A percentile compares a stretch with the other conserved stretches of the same genome.
These are phyloP conservation scores for Agarophyton chilense DNA, from an alignment of 23 red algal species.

Conservation along the genomic window DNA sequence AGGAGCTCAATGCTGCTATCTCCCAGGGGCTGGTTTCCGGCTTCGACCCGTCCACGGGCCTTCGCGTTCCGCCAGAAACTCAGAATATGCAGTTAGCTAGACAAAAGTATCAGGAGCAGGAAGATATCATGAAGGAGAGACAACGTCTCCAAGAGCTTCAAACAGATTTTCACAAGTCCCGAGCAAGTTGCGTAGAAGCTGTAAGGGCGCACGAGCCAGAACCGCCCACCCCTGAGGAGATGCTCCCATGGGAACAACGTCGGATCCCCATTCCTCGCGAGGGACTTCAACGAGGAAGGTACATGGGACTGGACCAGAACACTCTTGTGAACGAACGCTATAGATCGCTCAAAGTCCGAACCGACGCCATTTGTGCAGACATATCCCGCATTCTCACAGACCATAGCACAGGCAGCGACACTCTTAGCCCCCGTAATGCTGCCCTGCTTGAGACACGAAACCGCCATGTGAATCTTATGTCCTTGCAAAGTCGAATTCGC, in stretches of 20 bases:
- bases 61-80: slow-evolving; percentile 37
- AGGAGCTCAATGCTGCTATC: slow-evolving; percentile 64
- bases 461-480: slow-evolving; percentile 61
- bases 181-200: slow-evolving; percentile 14
- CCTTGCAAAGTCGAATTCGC: slow-evolving; percentile 71
- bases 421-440: slow-evolving; percentile 30
- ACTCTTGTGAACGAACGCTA: slow-evolving; percentile 32
- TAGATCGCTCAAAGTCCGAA: slow-evolving; percentile 43
- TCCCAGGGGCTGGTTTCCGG: slow-evolving; percentile 71
- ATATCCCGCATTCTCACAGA: slow-evolving; percentile 10
- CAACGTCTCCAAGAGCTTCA: slow-evolving; percentile 36
- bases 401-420: slow-evolving; percentile 11
- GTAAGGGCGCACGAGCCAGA: slow-evolving; percentile 26
- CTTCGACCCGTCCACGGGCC: slow-evolving; percentile 64
- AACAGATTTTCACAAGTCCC: slow-evolving; percentile 55
- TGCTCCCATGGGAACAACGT: slow-evolving; percentile 62
- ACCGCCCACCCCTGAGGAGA: slow-evolving; percentile 46
- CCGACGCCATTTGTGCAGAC: slow-evolving; percentile 26
- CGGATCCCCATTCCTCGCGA: slow-evolving; percentile 5
- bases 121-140: slow-evolving; percentile 50
- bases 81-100: slow-evolving; percentile 34
- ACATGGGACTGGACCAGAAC: slow-evolving; percentile 41
- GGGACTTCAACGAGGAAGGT: not conserved
- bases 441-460: slow-evolving; percentile 59
- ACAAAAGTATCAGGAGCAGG: slow-evolving; percentile 34